Evolutionary conservation across 2,329 filamentous ascomycete species (phyloP).

Genomic region (Cercospora nicotianae): DNA sequence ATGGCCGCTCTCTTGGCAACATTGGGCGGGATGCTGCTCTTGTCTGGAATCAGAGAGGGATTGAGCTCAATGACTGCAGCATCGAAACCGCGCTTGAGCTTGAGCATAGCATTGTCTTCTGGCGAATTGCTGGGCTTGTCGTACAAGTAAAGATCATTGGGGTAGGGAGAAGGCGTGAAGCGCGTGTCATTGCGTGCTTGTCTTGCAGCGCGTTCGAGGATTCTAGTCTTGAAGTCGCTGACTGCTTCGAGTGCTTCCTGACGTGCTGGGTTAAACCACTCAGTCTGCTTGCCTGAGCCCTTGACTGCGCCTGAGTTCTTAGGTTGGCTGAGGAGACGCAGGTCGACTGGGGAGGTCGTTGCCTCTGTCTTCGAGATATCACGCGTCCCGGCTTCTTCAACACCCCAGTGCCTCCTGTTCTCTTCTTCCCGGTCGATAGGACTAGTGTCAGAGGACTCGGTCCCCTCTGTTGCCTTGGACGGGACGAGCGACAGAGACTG

Average conservation of each 20-base stretch:
- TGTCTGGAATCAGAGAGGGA: not conserved
- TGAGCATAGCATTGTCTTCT: slow-evolving; percentile 8
- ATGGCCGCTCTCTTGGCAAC: slow-evolving; percentile 7
- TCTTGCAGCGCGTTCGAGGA: slow-evolving; percentile 13
- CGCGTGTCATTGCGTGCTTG: slow-evolving; percentile 9
- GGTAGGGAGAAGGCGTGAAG: not conserved
- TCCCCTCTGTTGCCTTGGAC: not conserved
- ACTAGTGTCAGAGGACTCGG: not conserved
- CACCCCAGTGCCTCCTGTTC: not conserved
- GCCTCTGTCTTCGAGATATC: not conserved
- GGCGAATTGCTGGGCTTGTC: slow-evolving; percentile 5
- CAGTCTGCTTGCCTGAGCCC: not conserved
- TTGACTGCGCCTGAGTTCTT: slow-evolving; percentile 1
- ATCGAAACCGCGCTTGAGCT: slow-evolving; percentile 3
- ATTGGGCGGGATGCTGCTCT: not conserved
- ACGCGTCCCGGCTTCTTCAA: not conserved
- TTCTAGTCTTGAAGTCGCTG: slow-evolving; percentile 12
- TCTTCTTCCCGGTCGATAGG: not conserved
- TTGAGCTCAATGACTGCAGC: slow-evolving; percentile 2
- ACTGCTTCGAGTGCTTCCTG: slow-evolving; percentile 12
- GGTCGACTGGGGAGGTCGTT: not conserved
- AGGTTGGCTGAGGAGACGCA: not conserved
- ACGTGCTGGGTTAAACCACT: slow-evolving; percentile 1
- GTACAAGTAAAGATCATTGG: slow-evolving; percentile 6
- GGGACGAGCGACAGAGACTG: not conserved